phyloP scores from a whole-genome alignment of 441 rosid species.

The Caryocar brasiliense region DNA sequence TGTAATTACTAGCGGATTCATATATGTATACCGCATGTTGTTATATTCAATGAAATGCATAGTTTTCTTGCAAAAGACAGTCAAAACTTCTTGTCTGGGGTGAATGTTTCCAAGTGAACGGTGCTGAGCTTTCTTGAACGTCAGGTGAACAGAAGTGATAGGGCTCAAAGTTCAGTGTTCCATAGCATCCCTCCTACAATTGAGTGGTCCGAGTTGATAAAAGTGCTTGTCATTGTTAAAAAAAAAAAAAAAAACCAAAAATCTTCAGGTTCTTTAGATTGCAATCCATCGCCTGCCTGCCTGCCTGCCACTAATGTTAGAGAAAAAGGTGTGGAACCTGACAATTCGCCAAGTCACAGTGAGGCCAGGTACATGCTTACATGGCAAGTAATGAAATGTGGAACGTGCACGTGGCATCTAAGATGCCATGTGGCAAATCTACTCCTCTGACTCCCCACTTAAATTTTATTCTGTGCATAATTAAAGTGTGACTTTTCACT shows the following conservation, averaged over 20 bases:
- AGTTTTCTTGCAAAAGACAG: background rate
- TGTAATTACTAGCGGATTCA: conserved; percentile 10
- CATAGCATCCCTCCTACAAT: too few species aligned
- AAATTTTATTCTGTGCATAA: background rate
- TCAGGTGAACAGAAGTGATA: too few species aligned
- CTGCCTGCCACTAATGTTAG: background rate
- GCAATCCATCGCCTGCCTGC: too few species aligned
- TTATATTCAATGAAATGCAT: conserved; percentile 18
- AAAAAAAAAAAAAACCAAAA: background rate
- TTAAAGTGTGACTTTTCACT: background rate
- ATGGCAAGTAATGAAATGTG: too few species aligned
- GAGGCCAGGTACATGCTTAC: background rate
- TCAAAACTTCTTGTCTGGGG: too few species aligned
- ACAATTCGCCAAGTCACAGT: background rate
- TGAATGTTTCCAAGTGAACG: too few species aligned
- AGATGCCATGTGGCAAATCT: background rate
- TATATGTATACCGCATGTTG: conserved; percentile 16
- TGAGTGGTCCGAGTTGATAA: too few species aligned
- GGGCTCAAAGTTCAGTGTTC: too few species aligned
- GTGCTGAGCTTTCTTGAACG: too few species aligned
- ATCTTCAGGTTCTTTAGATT: too few species aligned
- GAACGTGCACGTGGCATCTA: background rate
- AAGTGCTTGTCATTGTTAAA: background rate
- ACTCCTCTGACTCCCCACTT: background rate
- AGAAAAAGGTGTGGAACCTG: background rate